Conservation (phyloP, 1,284 basidiomycete genomes). For the Wallemia hederae region DNA sequence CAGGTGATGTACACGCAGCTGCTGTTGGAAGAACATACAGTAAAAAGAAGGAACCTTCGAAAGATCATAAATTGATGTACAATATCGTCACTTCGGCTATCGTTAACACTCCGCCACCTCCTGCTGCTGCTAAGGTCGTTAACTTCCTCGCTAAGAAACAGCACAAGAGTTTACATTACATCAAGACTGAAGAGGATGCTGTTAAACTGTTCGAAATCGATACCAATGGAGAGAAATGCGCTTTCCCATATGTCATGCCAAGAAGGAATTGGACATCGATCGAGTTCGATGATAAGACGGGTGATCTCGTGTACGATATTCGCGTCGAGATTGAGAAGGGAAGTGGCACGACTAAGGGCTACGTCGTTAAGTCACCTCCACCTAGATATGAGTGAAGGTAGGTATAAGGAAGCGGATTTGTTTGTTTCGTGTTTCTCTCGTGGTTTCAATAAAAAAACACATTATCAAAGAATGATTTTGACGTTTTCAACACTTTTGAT, state of each 20-base stretch:
- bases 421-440: not conserved
- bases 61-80: conserved; percentile 60
- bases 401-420: not conserved
- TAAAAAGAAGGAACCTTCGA: conserved; percentile 16
- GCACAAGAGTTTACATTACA: conserved; percentile 30
- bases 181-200: conserved; percentile 33
- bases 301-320: conserved; percentile 57
- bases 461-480: no score
- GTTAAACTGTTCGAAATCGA: conserved; percentile 49
- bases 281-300: conserved; percentile 27
- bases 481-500: no score
- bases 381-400: not conserved
- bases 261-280: conserved; percentile 71
- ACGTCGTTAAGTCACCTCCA: not conserved
- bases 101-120: conserved; percentile 33
- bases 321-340: conserved; percentile 63
- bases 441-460: not conserved
- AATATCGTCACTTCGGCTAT: conserved; percentile 24
- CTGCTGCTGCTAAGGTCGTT: conserved; percentile 48
- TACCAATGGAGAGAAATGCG: conserved; percentile 45
- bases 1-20: conserved; percentile 70
- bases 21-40: conserved; percentile 33
- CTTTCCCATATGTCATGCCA: conserved; percentile 40
- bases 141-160: conserved; percentile 46
- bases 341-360: conserved; percentile 30